Conservation (phyloP, 2,329 filamentous ascomycete genomes). For the Pseudogymnoascus sp. region DNA sequence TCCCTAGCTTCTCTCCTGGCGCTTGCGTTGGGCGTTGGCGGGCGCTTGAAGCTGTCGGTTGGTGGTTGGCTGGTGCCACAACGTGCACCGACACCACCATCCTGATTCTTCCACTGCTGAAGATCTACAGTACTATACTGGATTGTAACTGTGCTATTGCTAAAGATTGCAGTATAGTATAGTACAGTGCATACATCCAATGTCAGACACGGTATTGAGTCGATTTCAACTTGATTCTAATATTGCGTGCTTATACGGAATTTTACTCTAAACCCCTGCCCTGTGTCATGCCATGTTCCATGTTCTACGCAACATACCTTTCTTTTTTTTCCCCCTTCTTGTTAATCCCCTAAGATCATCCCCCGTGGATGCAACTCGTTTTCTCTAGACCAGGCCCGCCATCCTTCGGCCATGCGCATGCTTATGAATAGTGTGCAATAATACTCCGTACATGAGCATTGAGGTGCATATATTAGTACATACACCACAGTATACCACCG, state of each 20-base stretch:
- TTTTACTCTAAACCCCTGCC: background rate
- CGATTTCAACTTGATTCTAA: background rate
- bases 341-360: background rate
- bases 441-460: background rate
- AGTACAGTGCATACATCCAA: background rate
- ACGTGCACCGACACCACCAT: background rate
- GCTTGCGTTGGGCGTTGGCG: background rate
- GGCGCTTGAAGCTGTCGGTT: background rate
- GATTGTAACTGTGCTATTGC: background rate
- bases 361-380: background rate
- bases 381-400: background rate
- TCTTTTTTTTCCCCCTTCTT: background rate
- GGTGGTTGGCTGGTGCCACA: background rate
- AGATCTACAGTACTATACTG: background rate
- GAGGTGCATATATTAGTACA: background rate
- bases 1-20: background rate
- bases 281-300: background rate
- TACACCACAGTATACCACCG: background rate
- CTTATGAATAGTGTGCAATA: background rate
- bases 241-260: background rate
- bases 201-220: background rate
- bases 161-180: background rate
- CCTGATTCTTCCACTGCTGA: background rate
- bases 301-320: background rate
- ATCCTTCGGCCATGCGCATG: background rate